Conservation (phyloP, 2,329 filamentous ascomycete genomes). For the Alternaria sp. region DNA sequence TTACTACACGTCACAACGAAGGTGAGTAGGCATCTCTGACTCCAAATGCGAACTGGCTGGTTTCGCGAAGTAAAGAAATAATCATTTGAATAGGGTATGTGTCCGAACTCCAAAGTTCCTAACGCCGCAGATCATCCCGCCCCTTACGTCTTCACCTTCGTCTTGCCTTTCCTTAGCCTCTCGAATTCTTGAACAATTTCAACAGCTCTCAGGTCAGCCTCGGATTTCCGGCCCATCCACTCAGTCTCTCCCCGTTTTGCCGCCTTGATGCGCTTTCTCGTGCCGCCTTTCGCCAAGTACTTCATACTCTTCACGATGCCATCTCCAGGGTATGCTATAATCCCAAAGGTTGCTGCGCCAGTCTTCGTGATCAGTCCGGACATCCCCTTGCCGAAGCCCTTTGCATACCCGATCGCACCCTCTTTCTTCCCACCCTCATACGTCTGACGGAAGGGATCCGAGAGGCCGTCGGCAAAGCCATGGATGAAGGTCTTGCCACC, state of each 20-base stretch:
- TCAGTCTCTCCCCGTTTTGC: slow-evolving; percentile 11
- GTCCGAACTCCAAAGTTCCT: neutral
- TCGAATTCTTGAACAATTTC: slow-evolving; percentile 3
- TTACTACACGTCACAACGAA: neutral
- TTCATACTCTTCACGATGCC: slow-evolving; percentile 21
- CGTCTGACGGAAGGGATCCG: slow-evolving; percentile 40
- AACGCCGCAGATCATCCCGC: neutral
- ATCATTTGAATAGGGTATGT: neutral
- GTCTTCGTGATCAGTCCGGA: slow-evolving; percentile 11
- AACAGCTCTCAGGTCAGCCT: slow-evolving; percentile 1
- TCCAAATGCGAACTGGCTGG: neutral
- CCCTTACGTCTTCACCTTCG: neutral
- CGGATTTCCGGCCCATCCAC: neutral
- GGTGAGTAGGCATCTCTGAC: neutral
- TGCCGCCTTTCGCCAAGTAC: slow-evolving; percentile 9
- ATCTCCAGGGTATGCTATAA: slow-evolving; percentile 23
- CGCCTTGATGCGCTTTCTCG: slow-evolving; percentile 8
- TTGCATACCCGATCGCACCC: slow-evolving; percentile 41
- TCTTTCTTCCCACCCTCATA: slow-evolving; percentile 39
- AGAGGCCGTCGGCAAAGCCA: slow-evolving; percentile 42
- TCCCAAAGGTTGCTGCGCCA: slow-evolving; percentile 6
- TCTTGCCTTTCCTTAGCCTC: slow-evolving; percentile 2
- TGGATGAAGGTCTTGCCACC: slow-evolving; percentile 43
- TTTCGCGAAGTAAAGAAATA: neutral
- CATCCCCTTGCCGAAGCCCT: slow-evolving; percentile 41